Evolutionary conservation across 78 protist species (phyloP), one percentile per base, ranked within the genome.

Genomic region (Diacronema lutheri): DNA sequence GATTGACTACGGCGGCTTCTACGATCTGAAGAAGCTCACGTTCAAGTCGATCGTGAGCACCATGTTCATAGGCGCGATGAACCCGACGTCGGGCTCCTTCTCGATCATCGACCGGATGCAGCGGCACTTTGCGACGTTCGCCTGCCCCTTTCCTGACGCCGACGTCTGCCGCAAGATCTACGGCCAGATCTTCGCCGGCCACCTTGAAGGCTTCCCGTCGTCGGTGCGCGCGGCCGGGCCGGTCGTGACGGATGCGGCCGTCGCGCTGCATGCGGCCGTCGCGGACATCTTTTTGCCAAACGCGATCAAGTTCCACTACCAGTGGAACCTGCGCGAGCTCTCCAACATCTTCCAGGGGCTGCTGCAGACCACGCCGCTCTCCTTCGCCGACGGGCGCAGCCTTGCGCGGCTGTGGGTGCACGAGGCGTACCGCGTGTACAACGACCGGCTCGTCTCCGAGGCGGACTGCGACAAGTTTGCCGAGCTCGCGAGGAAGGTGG

Each of bases 281-380:
- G 6, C 86, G 26, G 35, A 64, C 13, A 69, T 23, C 14, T 95
- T 95, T 91, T 77, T 88, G 20, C 93, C 94, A 7, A 92, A 95
- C 0, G 94, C 96, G 77, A 60, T 90, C 84, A 92, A 92, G 81
- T 95, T 95, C 92, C 98, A 95, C 87, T 95, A 95, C 89, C 65
- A 83, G 78, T 95, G 92, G 91, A 95, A 95, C 81, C 66, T 95
- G 69, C 91, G 98, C n/a, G 96, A 95, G 35, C 55, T 95, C 16
- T 76, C 85, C 4, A 82, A 80, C 74, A 26, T 93, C 56, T 37
- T 86, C 86, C 90, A 84, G 29, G 96, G 94, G 35, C 41, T 95
- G 35, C 33, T 21, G 41, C 73, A 29, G 13, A 11, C 62, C 61
- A 9, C 29, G 86, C 71, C 86, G 1, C 61, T 5, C 19, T 9